A percentile compares a stretch with the other conserved stretches of the same genome.
Evolutionary conservation across 768 basidiomycete genomes (phyloP).

Genomic region (Boletus fagicola): DNA sequence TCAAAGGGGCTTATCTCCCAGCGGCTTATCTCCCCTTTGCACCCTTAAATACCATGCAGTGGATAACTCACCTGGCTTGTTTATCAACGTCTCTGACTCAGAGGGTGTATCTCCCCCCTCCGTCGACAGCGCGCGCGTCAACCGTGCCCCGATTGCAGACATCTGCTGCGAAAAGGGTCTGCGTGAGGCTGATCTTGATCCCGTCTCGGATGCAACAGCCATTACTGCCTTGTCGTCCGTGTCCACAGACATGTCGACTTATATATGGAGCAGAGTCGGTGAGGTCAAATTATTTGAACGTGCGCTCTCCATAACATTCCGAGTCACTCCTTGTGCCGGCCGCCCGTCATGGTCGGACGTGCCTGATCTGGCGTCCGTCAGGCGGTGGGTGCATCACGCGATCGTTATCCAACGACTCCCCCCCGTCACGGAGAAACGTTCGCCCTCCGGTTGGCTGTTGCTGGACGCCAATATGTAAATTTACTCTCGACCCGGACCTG

Average conservation of each 20-base stretch:
- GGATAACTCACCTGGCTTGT: constrained; percentile 15
- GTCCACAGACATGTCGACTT: constrained; percentile 2
- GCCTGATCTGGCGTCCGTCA: neutral
- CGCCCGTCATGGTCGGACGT: no score
- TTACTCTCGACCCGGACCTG: no score
- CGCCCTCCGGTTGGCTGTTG: no score
- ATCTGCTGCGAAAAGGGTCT: constrained; percentile 17
- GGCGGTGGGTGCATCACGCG: no score
- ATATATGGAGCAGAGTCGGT: constrained; percentile 6
- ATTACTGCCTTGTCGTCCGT: constrained; percentile 6
- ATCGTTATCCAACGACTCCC: no score
- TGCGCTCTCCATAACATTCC: neutral
- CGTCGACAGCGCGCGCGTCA: constrained; percentile 15
- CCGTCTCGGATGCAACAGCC: constrained; percentile 4
- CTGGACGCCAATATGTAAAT: no score
- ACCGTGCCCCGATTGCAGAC: constrained; percentile 18
- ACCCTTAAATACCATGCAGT: constrained; percentile 4
- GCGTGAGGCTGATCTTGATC: constrained; percentile 6
- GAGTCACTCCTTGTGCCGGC: neutral
- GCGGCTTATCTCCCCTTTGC: constrained; percentile 16
- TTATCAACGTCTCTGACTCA: constrained; percentile 10
- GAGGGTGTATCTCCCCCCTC: constrained; percentile 5
- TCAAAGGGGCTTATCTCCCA: constrained; percentile 16
- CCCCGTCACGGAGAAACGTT: no score
- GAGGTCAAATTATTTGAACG: constrained; percentile 12